Percentiles rank a stretch among this genome's conserved stretches.
phyloP scores from a whole-genome alignment of 2,329 filamentous ascomycete genomes.

The Aspergillus sp. region DNA sequence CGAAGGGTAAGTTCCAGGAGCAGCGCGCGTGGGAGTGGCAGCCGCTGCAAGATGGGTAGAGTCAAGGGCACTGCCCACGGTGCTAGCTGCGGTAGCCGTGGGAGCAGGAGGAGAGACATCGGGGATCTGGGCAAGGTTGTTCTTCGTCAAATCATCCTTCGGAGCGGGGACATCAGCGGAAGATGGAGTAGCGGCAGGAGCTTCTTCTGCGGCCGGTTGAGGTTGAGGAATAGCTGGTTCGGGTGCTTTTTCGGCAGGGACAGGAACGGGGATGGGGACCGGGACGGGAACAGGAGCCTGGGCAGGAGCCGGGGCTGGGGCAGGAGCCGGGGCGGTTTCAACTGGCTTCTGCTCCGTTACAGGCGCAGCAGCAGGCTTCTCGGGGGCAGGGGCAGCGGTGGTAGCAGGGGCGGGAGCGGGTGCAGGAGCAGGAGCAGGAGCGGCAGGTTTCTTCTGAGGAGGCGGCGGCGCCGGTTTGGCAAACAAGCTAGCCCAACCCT shows the following conservation, averaged over 20 bases:
- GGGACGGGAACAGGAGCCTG: slow-evolving; percentile 23
- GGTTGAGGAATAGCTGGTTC: slow-evolving; percentile 34
- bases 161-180: slow-evolving; percentile 62
- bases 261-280: slow-evolving; percentile 42
- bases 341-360: slow-evolving; percentile 14
- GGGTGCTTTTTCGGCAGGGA: slow-evolving; percentile 38
- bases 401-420: background rate
- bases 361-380: slow-evolving; percentile 14
- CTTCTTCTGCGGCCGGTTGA: slow-evolving; percentile 35
- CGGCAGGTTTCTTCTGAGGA: slow-evolving; percentile 52
- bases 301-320: background rate
- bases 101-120: slow-evolving; percentile 76
- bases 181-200: slow-evolving; percentile 41
- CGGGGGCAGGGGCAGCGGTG: slow-evolving; percentile 33
- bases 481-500: slow-evolving; percentile 73
- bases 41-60: slow-evolving; percentile 61
- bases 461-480: slow-evolving; percentile 62
- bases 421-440: slow-evolving; percentile 31
- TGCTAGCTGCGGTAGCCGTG: slow-evolving; percentile 85
- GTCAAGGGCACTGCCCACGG: slow-evolving; percentile 82
- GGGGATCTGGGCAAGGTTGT: slow-evolving; percentile 87
- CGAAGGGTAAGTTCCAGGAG: slow-evolving; percentile 74
- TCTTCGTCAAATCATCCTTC: slow-evolving; percentile 82
- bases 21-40: slow-evolving; percentile 56
- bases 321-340: background rate